Evolutionary conservation across 75 land plant genomes (phyloP).

Genomic region (Selaginella moellendorffii): DNA sequence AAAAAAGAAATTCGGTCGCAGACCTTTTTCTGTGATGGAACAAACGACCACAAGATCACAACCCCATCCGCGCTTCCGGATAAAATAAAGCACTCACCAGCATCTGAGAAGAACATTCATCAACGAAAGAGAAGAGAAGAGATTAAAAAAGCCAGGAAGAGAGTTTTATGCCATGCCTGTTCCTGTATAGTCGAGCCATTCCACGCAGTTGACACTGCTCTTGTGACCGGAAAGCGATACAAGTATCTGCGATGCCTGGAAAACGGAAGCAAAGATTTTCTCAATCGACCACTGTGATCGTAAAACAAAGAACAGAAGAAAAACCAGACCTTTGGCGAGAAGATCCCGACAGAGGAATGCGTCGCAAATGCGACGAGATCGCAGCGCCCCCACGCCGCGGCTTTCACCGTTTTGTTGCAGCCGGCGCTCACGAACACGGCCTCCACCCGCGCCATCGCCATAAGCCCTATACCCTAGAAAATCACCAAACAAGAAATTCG

Average conservation of each 20-base stretch:
- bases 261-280: constrained; percentile 1
- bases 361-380: constrained; percentile 73
- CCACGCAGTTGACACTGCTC: constrained; percentile 78
- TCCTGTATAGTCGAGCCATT: constrained; percentile 51
- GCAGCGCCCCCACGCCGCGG: constrained; percentile 74
- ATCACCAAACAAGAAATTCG: no score
- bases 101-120: neutral
- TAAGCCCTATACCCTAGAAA: neutral
- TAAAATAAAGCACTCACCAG: constrained; percentile 40
- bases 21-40: constrained; percentile 42
- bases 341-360: constrained; percentile 83
- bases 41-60: constrained; percentile 58
- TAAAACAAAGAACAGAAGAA: neutral
- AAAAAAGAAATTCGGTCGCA: neutral
- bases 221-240: constrained; percentile 91
- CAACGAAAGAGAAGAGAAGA: neutral
- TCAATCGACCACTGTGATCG: neutral
- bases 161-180: constrained; percentile 30
- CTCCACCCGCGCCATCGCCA: constrained; percentile 31
- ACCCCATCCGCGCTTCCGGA: constrained; percentile 90
- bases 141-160: neutral
- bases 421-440: constrained; percentile 68
- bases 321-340: constrained; percentile 52
- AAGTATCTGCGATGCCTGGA: constrained; percentile 58
- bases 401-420: constrained; percentile 78